These are phyloP conservation scores for Metarhizium brunneum DNA, from an alignment of 2,329 filamentous ascomycete species.

Conservation along the genomic window DNA sequence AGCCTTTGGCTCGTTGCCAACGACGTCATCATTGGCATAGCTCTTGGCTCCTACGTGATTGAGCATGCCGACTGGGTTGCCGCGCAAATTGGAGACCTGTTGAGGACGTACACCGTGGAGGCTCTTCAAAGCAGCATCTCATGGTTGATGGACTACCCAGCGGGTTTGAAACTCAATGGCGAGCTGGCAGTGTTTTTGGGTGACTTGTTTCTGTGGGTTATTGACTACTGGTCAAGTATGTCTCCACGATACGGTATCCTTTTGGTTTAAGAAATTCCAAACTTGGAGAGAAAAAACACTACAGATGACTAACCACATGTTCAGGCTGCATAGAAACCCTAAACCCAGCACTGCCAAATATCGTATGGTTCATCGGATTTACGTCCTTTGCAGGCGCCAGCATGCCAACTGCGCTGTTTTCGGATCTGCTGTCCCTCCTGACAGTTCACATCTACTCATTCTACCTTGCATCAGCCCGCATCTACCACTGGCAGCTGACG, in stretches of 20 bases:
- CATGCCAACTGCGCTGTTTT: constrained; percentile 93
- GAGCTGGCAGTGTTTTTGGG: constrained; percentile 91
- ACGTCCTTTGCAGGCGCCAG: constrained; percentile 93
- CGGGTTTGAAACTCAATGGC: constrained; percentile 87
- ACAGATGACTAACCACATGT: constrained; percentile 12
- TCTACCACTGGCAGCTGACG: constrained; percentile 97
- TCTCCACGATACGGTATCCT: neutral
- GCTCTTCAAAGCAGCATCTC: constrained; percentile 81
- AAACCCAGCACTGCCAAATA: constrained; percentile 68
- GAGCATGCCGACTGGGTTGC: constrained; percentile 86
- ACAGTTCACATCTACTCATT: constrained; percentile 98
- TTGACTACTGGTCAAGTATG: constrained; percentile 90
- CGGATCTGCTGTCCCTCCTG: constrained; percentile 80
- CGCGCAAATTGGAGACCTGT: constrained; percentile 63
- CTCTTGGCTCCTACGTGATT: constrained; percentile 91
- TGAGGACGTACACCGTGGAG: constrained; percentile 77
- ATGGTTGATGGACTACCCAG: constrained; percentile 95
- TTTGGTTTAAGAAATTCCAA: constrained; percentile 8
- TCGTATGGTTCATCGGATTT: constrained; percentile 89
- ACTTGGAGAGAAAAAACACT: no score
- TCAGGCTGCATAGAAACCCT: constrained; percentile 69
- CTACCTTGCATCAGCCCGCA: constrained; percentile 91
- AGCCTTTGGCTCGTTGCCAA: constrained; percentile 97
- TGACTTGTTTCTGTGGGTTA: constrained; percentile 95
- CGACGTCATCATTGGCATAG: constrained; percentile 97